phyloP scores from a whole-genome alignment of 2,329 filamentous ascomycete species.

The Venturia nashicola region DNA sequence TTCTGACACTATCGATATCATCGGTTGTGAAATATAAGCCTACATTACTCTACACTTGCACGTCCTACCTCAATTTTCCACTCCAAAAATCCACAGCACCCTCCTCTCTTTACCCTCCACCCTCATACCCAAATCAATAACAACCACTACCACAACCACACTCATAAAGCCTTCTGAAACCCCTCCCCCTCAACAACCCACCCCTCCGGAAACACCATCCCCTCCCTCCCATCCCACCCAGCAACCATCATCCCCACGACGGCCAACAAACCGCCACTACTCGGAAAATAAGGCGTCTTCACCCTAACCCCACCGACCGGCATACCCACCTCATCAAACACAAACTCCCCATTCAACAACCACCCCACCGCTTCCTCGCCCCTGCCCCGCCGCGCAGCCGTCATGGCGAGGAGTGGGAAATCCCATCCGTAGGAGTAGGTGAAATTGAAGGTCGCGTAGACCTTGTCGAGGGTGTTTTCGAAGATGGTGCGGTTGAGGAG shows the following conservation, averaged over 20 bases:
- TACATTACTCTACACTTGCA: too few relatives aligned
- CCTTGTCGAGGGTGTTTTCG: conserved; percentile 18
- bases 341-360: conserved; percentile 38
- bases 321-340: conserved; percentile 46
- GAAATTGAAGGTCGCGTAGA: conserved; percentile 24
- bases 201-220: neutral
- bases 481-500: conserved; percentile 20
- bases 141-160: too few relatives aligned
- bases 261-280: conserved; percentile 10
- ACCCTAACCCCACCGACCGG: conserved; percentile 40
- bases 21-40: too few relatives aligned
- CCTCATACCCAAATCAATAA: too few relatives aligned
- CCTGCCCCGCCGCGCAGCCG: conserved; percentile 19
- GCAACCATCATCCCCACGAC: neutral
- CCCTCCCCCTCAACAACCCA: neutral
- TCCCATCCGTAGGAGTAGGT: conserved; percentile 24
- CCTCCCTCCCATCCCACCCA: neutral
- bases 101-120: too few relatives aligned
- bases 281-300: conserved; percentile 46
- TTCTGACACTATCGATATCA: too few relatives aligned
- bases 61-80: too few relatives aligned
- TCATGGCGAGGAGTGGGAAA: conserved; percentile 21
- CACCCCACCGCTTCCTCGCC: neutral
- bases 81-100: too few relatives aligned
- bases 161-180: neutral